These are phyloP conservation scores for Phytopythium kandeliae DNA, from an alignment of 352 stramenopile genomes.

Conservation along the genomic window DNA sequence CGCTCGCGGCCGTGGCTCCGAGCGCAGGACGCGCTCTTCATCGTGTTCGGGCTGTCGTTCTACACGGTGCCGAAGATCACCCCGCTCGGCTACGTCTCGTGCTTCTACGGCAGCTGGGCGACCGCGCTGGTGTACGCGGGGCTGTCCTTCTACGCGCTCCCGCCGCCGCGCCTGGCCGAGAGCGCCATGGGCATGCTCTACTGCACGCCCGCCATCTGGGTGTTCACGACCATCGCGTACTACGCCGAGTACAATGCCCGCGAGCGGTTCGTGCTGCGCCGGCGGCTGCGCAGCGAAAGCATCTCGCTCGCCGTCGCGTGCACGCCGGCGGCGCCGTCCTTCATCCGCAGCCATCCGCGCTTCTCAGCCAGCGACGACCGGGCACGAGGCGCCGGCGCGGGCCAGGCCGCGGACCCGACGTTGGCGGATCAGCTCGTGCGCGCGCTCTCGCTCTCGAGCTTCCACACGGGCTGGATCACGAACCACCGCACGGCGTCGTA, in stretches of 20 bases:
- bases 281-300: slow-evolving; percentile 63
- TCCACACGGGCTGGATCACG: slow-evolving; percentile 12
- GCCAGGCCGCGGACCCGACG: neutral
- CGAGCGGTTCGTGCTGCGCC: slow-evolving; percentile 68
- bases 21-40: slow-evolving; percentile 65
- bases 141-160: slow-evolving; percentile 51
- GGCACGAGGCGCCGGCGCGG: neutral
- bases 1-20: neutral
- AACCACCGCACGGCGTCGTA: slow-evolving; percentile 56
- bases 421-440: slow-evolving; percentile 12
- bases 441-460: slow-evolving; percentile 18
- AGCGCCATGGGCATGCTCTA: slow-evolving; percentile 63
- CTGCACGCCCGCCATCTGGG: slow-evolving; percentile 62
- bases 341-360: neutral
- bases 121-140: slow-evolving; percentile 50
- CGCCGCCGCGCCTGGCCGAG: slow-evolving; percentile 33
- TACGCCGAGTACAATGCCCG: slow-evolving; percentile 83
- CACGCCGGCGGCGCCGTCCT: slow-evolving; percentile 20
- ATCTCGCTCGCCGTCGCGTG: slow-evolving; percentile 70
- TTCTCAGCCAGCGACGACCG: neutral
- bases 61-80: slow-evolving; percentile 85
- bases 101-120: slow-evolving; percentile 61
- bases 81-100: slow-evolving; percentile 70
- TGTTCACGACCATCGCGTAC: slow-evolving; percentile 85
- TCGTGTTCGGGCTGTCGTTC: slow-evolving; percentile 81